Base-by-base conservation (phyloP, 805 yeast genomes). In the Candida loeiensis region DNA sequence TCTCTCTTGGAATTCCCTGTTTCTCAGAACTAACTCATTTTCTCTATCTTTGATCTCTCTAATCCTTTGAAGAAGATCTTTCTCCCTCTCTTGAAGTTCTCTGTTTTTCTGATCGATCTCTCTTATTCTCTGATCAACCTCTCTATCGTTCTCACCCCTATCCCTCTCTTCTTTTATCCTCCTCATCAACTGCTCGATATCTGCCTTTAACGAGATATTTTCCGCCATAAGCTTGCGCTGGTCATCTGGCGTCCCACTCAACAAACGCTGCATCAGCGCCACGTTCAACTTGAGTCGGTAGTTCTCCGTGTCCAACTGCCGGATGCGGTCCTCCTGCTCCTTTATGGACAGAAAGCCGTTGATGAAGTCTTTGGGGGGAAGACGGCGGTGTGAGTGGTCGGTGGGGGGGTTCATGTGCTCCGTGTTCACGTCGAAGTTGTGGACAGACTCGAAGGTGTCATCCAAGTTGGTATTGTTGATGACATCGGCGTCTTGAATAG, bases 211-310 rank as follows among this genome's bases (percentile, higher is more conserved):
- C n/a, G 46, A 38, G 19, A 53, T 42, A 32, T 57, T 57, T 29
- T 56, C 58, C 17, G 39, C 40, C 22, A 51, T 47, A 33, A 57
- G 39, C 11, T 49, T 46, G 4, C 46, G 48, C 15, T 48, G 48
- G 18, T 55, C 59, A 22, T 47, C 48, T 5, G 61, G 61, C 2
- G 58, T 46, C 19, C 45, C 58, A 36, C 49, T 47, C 34, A 57
- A 45, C 15, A 49, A 41, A 36, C 51, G 45, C 27, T 53, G 55
- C 44, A 57, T 47, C 19, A 58, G 50, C 18, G 56, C 56, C 21
- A 57, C 50, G 28, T 50, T 58, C 20, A 57, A 44, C 40, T 55
- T 56, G 34, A 57, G 48, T 26, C 53, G 46, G 37, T 55, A 56
- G 37, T 57, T 57, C 15, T 57, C 61, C 4, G 50, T 36, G 19